phyloP scores from a whole-genome alignment of 2,329 filamentous ascomycete species.

The Xylariales sp. region DNA sequence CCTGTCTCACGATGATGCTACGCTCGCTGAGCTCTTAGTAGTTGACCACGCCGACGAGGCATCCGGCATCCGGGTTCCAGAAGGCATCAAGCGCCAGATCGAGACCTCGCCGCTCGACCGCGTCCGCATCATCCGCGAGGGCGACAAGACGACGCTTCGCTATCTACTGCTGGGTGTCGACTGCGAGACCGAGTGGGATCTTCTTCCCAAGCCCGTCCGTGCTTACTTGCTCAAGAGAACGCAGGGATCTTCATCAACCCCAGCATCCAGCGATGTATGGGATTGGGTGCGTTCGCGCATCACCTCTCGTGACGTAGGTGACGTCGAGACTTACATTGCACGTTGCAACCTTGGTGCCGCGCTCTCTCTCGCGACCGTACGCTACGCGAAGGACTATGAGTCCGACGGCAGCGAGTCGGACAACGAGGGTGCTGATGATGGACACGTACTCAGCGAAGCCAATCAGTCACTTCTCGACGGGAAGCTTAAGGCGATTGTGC shows the following conservation, averaged over 20 bases:
- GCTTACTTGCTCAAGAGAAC: neutral
- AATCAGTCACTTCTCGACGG: too few relatives aligned
- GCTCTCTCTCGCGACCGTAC: neutral
- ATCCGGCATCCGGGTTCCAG: neutral
- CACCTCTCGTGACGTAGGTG: neutral
- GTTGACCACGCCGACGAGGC: neutral
- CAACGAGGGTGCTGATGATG: neutral
- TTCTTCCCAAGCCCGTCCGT: neutral
- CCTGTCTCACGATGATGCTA: neutral
- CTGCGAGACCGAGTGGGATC: conserved; percentile 2
- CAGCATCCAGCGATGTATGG: neutral
- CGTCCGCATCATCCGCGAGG: neutral
- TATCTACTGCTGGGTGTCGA: conserved; percentile 1
- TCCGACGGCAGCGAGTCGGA: neutral
- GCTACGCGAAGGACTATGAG: conserved; percentile 1
- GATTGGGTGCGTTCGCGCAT: neutral
- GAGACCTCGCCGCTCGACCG: neutral
- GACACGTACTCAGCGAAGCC: too few relatives aligned
- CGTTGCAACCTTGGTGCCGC: conserved; percentile 1
- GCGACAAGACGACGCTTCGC: neutral
- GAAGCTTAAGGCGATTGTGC: neutral
- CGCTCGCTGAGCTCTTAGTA: neutral
- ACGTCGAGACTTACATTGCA: neutral
- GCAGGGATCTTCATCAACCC: neutral
- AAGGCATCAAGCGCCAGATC: conserved; percentile 2